Evolutionary conservation across 2,329 filamentous ascomycete genomes (phyloP).

Genomic region (Aspergillus niger): DNA sequence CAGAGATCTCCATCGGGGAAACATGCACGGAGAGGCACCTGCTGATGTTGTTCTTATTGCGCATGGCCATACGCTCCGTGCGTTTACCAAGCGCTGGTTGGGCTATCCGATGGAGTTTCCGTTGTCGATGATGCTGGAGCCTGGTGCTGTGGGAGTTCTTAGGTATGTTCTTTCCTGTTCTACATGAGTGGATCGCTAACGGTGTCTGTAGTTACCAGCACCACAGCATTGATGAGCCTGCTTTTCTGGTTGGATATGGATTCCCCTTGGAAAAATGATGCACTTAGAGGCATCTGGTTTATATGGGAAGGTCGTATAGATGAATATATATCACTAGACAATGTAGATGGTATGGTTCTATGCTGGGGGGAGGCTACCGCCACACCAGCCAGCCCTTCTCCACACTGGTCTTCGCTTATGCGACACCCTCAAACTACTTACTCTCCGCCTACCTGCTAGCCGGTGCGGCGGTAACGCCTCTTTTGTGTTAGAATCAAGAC

Average conservation of each 20-base stretch:
- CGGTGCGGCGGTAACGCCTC: too few species aligned
- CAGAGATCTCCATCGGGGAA: conserved; percentile 40
- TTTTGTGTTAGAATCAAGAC: too few species aligned
- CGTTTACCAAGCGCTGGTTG: conserved; percentile 52
- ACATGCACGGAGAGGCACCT: conserved; percentile 44
- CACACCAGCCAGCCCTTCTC: too few species aligned
- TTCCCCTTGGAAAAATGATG: conserved; percentile 30
- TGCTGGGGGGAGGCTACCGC: too few species aligned
- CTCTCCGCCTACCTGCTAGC: too few species aligned
- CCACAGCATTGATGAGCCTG: conserved; percentile 43
- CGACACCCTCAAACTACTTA: too few species aligned
- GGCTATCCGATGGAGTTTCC: conserved; percentile 44
- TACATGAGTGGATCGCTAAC: not conserved
- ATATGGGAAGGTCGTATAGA: not conserved
- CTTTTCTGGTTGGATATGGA: conserved; percentile 46
- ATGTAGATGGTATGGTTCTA: not conserved
- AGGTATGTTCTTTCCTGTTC: conserved; percentile 31
- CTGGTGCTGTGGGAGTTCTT: conserved; percentile 47
- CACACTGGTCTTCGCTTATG: too few species aligned
- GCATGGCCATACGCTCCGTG: conserved; percentile 50
- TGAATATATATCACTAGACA: not conserved
- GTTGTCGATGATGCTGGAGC: conserved; percentile 48
- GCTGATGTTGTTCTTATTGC: conserved; percentile 44
- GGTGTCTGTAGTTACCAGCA: conserved; percentile 34
- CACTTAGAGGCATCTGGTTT: too few species aligned